phyloP scores from a whole-genome alignment of 164 flowering plant species.

The Houttuynia cordata region DNA sequence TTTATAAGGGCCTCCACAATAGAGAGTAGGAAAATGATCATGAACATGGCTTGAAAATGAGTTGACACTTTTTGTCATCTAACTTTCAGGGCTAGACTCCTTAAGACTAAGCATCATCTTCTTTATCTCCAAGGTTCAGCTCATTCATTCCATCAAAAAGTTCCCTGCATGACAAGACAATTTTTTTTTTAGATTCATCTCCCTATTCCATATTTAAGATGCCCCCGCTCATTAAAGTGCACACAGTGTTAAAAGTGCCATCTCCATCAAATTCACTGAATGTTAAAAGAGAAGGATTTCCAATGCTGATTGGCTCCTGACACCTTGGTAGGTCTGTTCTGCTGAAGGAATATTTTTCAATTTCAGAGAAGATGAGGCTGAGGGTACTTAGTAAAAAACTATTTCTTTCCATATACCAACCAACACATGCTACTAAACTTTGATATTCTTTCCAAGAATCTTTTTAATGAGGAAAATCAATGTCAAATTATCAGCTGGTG shows the following conservation, averaged over 20 bases:
- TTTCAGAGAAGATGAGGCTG: neutral
- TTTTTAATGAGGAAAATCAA: no score
- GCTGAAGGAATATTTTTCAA: neutral
- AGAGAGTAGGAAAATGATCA: neutral
- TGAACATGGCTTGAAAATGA: neutral
- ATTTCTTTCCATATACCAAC: neutral
- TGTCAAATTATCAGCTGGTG: no score
- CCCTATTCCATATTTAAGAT: neutral
- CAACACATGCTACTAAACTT: neutral
- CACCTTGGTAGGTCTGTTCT: neutral
- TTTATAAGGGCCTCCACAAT: neutral
- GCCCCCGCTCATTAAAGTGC: neutral
- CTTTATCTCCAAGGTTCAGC: neutral
- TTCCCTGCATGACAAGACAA: neutral
- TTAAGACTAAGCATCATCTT: neutral
- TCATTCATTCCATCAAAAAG: neutral
- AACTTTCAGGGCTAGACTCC: neutral
- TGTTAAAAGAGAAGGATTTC: neutral
- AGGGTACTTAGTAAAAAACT: neutral
- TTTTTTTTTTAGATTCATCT: neutral
- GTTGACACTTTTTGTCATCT: neutral
- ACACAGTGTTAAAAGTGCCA: neutral
- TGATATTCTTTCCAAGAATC: neutral
- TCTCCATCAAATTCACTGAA: neutral
- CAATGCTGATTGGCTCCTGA: no score